Conservation (phyloP, 345 rosid species). For the Carallia pectinifolia region DNA sequence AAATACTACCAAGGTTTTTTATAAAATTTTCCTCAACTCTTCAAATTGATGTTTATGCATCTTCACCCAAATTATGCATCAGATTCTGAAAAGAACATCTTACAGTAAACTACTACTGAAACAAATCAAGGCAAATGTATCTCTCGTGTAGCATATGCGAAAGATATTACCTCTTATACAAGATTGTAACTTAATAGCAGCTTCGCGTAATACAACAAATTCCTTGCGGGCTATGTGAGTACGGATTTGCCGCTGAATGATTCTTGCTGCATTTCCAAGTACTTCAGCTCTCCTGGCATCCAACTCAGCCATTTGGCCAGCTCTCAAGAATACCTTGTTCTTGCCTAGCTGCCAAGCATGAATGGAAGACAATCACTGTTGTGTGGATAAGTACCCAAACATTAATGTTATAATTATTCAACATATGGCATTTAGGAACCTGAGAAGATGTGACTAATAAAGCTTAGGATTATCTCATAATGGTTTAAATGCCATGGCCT, state of each 20-base stretch:
- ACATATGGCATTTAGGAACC: neutral
- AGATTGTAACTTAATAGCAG: conserved; percentile 73
- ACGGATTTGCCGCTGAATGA: conserved; percentile 72
- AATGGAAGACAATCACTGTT: neutral
- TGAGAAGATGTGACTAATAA: neutral
- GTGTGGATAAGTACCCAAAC: neutral
- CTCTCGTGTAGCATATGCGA: neutral
- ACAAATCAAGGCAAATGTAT: neutral
- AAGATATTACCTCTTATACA: conserved; percentile 65
- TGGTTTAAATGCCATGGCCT: neutral
- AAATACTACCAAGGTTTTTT: too few relatives aligned
- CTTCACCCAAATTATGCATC: too few relatives aligned
- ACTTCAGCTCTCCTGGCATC: conserved; percentile 96
- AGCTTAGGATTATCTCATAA: neutral
- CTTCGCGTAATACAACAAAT: conserved; percentile 64
- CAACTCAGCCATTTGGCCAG: conserved; percentile 98
- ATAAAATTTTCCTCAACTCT: too few relatives aligned
- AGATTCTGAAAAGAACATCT: too few relatives aligned
- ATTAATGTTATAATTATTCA: neutral
- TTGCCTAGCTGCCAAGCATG: conserved; percentile 71
- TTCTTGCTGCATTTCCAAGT: conserved; percentile 92
- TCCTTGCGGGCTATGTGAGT: conserved; percentile 79
- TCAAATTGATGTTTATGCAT: too few relatives aligned
- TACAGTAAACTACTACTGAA: too few relatives aligned
- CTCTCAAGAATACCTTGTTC: conserved; percentile 89